Evolutionary conservation across 164 flowering plant genomes (phyloP).

Genomic region (Vitis riparia): DNA sequence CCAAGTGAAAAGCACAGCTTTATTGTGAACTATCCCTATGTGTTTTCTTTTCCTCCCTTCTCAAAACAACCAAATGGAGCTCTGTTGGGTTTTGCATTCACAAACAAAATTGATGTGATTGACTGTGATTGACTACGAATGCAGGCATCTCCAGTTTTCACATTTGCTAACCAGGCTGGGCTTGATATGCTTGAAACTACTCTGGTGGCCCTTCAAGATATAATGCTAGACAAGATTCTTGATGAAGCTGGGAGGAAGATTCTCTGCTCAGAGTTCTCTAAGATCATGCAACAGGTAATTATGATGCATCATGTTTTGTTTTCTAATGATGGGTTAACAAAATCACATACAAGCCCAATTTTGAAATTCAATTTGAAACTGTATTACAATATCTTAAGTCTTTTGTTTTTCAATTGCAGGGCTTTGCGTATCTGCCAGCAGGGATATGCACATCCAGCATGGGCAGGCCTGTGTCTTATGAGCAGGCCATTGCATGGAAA

Average conservation of each 20-base stretch:
- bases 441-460: constrained; percentile 83
- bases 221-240: constrained; percentile 65
- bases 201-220: constrained; percentile 73
- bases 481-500: constrained; percentile 83
- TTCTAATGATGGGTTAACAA: too few relatives aligned
- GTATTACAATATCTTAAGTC: background rate
- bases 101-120: too few relatives aligned
- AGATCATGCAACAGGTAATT: constrained; percentile 67
- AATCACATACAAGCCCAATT: too few relatives aligned
- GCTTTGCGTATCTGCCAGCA: constrained; percentile 68
- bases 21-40: too few relatives aligned
- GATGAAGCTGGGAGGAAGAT: constrained; percentile 58
- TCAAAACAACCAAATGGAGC: too few relatives aligned
- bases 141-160: constrained; percentile 72
- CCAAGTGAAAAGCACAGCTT: background rate
- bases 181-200: constrained; percentile 86
- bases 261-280: constrained; percentile 60
- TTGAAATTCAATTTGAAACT: background rate
- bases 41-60: background rate
- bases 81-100: too few relatives aligned
- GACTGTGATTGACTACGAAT: background rate
- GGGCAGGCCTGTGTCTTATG: constrained; percentile 77
- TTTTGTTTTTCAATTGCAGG: constrained; percentile 53
- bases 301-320: too few relatives aligned
- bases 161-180: constrained; percentile 77